A percentile compares a stretch with the other conserved stretches of the same genome.
Evolutionary conservation across 371 early-diverging fungal species (phyloP).

Genomic region (Zopfochytrium polystomum): DNA sequence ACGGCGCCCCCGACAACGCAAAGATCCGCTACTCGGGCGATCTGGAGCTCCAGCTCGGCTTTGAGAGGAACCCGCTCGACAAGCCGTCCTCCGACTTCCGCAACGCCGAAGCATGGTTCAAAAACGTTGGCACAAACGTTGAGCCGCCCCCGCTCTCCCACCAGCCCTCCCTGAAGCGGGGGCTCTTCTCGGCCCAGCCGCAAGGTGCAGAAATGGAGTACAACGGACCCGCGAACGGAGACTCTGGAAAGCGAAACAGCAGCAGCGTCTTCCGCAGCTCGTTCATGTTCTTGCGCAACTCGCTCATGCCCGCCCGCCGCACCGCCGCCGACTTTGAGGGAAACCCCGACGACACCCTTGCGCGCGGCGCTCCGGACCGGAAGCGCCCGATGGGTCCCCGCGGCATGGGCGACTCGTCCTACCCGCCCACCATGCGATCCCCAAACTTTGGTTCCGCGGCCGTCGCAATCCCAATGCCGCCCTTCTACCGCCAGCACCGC

Average conservation of each 20-base stretch:
- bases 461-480: background rate
- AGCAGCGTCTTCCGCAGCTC: background rate
- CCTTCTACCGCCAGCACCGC: slow-evolving; percentile 11
- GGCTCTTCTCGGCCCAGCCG: too few species aligned
- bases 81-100: slow-evolving; percentile 20
- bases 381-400: background rate
- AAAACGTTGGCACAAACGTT: slow-evolving; percentile 16
- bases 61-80: slow-evolving; percentile 15
- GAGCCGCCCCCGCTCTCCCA: too few species aligned
- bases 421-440: background rate
- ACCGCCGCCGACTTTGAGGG: background rate
- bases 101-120: slow-evolving; percentile 20
- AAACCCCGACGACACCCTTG: background rate
- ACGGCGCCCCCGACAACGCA: background rate
- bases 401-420: background rate
- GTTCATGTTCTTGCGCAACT: background rate
- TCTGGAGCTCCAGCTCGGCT: slow-evolving; percentile 22
- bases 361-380: background rate
- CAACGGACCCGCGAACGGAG: too few species aligned
- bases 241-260: background rate
- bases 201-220: too few species aligned
- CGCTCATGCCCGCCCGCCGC: too few species aligned
- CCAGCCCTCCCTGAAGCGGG: too few species aligned
- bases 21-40: slow-evolving; percentile 22
- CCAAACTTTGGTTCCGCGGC: background rate